Evolutionary conservation across 2,329 filamentous ascomycete genomes (phyloP).

Genomic region (Aspergillus sp.): DNA sequence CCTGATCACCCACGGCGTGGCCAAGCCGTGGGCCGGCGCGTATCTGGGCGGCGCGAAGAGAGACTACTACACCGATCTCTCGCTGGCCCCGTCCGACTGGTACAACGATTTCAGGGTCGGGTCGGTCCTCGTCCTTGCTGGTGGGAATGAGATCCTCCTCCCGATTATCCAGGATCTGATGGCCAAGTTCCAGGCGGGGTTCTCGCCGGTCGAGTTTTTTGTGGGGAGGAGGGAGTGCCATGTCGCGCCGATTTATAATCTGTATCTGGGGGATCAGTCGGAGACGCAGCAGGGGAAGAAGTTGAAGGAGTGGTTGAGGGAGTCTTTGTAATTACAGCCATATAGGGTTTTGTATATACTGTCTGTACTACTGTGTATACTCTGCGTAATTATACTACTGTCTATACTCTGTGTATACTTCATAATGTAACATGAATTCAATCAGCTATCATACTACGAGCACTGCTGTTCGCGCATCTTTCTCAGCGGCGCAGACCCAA

Average conservation of each 20-base stretch:
- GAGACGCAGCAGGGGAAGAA: constrained; percentile 33
- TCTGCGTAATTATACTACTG: not conserved
- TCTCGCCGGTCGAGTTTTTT: constrained; percentile 25
- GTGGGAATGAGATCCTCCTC: constrained; percentile 47
- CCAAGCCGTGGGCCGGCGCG: constrained; percentile 38
- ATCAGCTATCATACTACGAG: too few species aligned
- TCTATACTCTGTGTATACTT: not conserved
- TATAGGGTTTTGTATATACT: not conserved
- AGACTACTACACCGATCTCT: constrained; percentile 48
- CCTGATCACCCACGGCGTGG: constrained; percentile 34
- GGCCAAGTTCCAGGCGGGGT: constrained; percentile 34
- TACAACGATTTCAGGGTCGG: constrained; percentile 42
- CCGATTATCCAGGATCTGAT: constrained; percentile 47
- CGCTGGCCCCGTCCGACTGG: constrained; percentile 43
- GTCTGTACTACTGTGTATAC: not conserved
- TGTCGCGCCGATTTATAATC: constrained; percentile 34
- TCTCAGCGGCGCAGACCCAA: constrained; percentile 16
- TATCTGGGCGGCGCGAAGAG: constrained; percentile 35
- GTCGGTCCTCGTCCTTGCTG: constrained; percentile 45
- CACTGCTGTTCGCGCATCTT: constrained; percentile 13
- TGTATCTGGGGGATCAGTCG: constrained; percentile 24
- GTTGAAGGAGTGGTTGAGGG: constrained; percentile 26
- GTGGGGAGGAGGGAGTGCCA: constrained; percentile 32
- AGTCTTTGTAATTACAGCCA: constrained; percentile 10
- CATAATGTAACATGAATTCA: too few species aligned